Percentiles rank a stretch among this genome's conserved stretches.
Evolutionary conservation across 208 protist species (phyloP).

Genomic region (Leptomonas pyrrhocoris): DNA sequence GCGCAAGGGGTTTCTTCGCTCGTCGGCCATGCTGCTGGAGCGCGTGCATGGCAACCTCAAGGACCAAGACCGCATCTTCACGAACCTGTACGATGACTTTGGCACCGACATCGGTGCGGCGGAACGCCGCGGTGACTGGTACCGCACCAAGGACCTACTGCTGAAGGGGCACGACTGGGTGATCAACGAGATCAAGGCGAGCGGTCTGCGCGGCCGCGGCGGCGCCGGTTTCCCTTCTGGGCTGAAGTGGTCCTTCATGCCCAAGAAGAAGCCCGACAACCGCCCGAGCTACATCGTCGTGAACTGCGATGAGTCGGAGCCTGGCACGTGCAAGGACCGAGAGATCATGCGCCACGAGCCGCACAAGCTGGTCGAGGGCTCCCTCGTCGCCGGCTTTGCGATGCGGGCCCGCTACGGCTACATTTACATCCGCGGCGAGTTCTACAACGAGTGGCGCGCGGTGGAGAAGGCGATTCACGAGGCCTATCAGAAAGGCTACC

Average conservation of each 20-base stretch:
- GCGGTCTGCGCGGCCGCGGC: slow-evolving; percentile 97
- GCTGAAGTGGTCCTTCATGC: slow-evolving; percentile 99
- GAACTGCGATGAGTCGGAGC: slow-evolving; percentile 99
- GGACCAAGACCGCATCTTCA: slow-evolving; percentile 98
- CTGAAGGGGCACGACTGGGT: slow-evolving; percentile 97
- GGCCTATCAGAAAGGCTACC: slow-evolving; percentile 95
- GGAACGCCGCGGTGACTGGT: slow-evolving; percentile 97
- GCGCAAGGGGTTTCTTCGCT: slow-evolving; percentile 47
- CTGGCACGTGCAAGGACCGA: slow-evolving; percentile 99
- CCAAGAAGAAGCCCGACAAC: slow-evolving; percentile 91
- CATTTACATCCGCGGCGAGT: slow-evolving; percentile 99
- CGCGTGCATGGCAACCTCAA: slow-evolving; percentile 89
- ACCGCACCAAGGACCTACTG: slow-evolving; percentile 97
- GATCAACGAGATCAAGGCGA: slow-evolving; percentile 96
- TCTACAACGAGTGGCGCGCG: slow-evolving; percentile 95
- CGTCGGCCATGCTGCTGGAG: slow-evolving; percentile 46
- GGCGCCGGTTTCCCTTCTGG: slow-evolving; percentile 99
- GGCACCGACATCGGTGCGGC: slow-evolving; percentile 93
- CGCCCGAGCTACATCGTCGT: slow-evolving; percentile 98
- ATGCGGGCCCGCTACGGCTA: slow-evolving; percentile 97
- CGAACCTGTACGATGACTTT: slow-evolving; percentile 98
- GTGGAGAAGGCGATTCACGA: slow-evolving; percentile 96
- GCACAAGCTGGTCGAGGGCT: slow-evolving; percentile 99
- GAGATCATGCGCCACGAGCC: slow-evolving; percentile 99
- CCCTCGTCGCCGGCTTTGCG: slow-evolving; percentile 96